phyloP scores from a whole-genome alignment of 1,284 basidiomycete species.

The Microstroma glucosiphilum region DNA sequence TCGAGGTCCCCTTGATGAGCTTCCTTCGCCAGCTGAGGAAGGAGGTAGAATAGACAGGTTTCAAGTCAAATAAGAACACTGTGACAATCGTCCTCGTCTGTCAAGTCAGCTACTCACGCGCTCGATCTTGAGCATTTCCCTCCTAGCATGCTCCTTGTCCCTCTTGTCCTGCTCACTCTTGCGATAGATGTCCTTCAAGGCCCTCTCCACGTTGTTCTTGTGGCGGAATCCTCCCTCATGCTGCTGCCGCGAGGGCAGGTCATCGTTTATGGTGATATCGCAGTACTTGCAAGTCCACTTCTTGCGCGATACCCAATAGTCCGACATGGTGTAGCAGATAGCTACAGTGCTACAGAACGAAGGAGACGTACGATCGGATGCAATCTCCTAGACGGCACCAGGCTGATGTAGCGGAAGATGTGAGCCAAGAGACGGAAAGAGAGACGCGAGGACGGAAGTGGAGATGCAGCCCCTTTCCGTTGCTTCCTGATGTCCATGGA shows the following conservation, averaged over 20 bases:
- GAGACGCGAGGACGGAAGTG: neutral
- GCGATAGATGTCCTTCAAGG: conserved; percentile 86
- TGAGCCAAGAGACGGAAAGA: no score
- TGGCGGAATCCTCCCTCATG: conserved; percentile 92
- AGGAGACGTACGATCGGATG: no score
- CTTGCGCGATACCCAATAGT: conserved; percentile 45
- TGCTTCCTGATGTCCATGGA: neutral
- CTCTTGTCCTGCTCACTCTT: conserved; percentile 78
- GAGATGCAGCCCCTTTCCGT: neutral
- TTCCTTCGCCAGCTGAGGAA: neutral
- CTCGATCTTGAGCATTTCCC: conserved; percentile 79
- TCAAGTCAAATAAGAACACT: conserved; percentile 5
- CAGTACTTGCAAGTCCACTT: conserved; percentile 50
- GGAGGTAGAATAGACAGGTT: neutral
- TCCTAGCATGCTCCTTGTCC: conserved; percentile 75
- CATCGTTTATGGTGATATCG: conserved; percentile 46
- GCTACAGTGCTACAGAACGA: no score
- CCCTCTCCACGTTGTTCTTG: conserved; percentile 87
- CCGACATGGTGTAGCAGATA: conserved; percentile 25
- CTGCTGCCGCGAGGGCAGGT: conserved; percentile 66
- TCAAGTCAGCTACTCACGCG: conserved; percentile 55
- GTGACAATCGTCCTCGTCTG: neutral
- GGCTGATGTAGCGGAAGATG: no score
- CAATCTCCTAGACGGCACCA: no score
- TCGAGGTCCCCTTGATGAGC: neutral